phyloP scores from a whole-genome alignment of 164 flowering plant species.

The Pachysandra terminalis region DNA sequence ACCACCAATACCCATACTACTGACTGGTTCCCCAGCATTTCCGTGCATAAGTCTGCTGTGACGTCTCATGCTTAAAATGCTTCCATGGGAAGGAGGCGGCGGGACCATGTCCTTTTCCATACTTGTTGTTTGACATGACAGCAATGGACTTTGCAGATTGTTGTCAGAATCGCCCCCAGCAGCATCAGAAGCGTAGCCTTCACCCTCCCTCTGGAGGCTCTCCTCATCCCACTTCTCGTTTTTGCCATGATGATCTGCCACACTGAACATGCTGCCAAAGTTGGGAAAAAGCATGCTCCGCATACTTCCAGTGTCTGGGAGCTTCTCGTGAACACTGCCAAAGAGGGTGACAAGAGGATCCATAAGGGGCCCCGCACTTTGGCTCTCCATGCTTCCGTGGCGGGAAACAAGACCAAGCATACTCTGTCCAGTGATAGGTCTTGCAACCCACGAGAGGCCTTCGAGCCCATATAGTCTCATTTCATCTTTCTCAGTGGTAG shows the following conservation, averaged over 20 bases:
- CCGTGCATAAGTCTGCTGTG: conserved; percentile 39
- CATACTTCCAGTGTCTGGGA: conserved; percentile 67
- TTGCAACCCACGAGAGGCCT: conserved; percentile 89
- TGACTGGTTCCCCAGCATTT: conserved; percentile 31
- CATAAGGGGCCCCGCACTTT: conserved; percentile 55
- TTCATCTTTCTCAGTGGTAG: conserved; percentile 36
- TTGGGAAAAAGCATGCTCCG: conserved; percentile 51
- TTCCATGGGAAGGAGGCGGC: conserved; percentile 37
- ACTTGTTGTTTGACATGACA: conserved; percentile 48
- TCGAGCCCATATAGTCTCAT: conserved; percentile 79
- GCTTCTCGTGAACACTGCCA: conserved; percentile 89
- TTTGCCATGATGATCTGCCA: conserved; percentile 31
- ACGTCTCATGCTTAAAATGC: conserved; percentile 38
- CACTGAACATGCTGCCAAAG: conserved; percentile 55
- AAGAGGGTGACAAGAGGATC: conserved; percentile 90
- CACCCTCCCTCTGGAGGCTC: conserved; percentile 40
- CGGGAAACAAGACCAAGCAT: conserved; percentile 63
- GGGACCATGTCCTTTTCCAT: conserved; percentile 42
- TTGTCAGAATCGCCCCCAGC: conserved; percentile 45
- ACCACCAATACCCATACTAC: conserved; percentile 55
- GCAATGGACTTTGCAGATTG: conserved; percentile 43
- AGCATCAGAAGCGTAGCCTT: conserved; percentile 34
- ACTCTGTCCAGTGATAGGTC: conserved; percentile 75
- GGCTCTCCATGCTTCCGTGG: conserved; percentile 67
- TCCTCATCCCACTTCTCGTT: conserved; percentile 59